phyloP scores from a whole-genome alignment of 208 protist genomes.

The Crithidia acanthocephali region DNA sequence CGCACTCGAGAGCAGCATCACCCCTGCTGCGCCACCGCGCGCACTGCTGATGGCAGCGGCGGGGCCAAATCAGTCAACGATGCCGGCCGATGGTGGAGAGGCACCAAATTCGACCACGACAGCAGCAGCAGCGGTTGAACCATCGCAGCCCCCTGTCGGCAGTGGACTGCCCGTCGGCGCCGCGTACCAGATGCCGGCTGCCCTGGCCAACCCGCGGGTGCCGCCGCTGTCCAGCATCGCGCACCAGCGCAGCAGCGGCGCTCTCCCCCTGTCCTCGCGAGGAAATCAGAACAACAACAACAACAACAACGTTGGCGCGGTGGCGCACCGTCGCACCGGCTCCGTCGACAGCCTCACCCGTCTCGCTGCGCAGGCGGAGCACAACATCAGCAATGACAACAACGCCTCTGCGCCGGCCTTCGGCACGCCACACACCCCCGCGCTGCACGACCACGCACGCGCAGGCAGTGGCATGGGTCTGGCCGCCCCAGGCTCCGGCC shows the following conservation, averaged over 20 bases:
- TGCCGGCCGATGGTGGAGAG: conserved; percentile 14
- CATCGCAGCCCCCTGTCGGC: background rate
- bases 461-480: conserved; percentile 4
- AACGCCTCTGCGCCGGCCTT: background rate
- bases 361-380: background rate
- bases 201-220: background rate
- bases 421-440: background rate
- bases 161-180: background rate
- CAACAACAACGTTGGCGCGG: background rate
- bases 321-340: background rate
- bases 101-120: background rate
- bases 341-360: background rate
- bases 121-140: background rate
- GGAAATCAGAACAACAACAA: background rate
- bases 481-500: background rate
- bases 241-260: background rate
- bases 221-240: background rate
- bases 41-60: background rate
- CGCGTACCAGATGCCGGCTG: background rate
- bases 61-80: background rate
- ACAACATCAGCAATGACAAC: background rate
- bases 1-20: background rate
- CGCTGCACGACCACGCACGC: background rate
- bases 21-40: background rate
- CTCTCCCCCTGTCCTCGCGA: background rate